Conservation (phyloP, 306 rosid genomes). For the Prunus mongolica region DNA sequence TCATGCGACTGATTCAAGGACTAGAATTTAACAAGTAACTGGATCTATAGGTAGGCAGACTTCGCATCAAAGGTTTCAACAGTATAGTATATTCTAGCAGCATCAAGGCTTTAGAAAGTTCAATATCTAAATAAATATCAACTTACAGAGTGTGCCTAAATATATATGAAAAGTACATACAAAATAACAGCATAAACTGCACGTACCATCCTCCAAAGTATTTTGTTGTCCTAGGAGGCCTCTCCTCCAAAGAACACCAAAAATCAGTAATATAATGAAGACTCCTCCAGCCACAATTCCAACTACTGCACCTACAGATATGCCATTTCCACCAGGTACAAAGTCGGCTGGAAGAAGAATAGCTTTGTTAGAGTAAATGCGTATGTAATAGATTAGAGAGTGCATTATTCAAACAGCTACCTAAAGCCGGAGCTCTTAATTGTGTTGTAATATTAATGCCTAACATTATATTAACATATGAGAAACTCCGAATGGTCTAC, state of each 20-base stretch:
- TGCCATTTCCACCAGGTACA: background rate
- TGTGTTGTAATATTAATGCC: background rate
- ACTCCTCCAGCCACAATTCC: slow-evolving; percentile 39
- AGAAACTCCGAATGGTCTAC: background rate
- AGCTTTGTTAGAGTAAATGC: background rate
- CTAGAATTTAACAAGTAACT: background rate
- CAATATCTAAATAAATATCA: no score
- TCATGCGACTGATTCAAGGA: background rate
- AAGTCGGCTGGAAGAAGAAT: slow-evolving; percentile 20
- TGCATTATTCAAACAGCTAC: background rate
- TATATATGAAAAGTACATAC: no score
- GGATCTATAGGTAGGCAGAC: background rate
- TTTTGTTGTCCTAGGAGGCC: slow-evolving; percentile 8
- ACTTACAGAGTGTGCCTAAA: no score
- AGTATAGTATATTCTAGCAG: no score
- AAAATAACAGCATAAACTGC: background rate
- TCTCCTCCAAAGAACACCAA: slow-evolving; percentile 39
- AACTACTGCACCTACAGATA: slow-evolving; percentile 24
- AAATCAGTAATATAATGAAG: slow-evolving; percentile 16
- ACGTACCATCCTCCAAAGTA: slow-evolving; percentile 29
- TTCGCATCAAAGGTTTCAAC: background rate
- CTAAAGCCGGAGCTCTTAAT: background rate
- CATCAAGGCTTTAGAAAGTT: no score
- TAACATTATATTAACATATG: no score
- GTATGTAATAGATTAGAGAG: background rate